These are phyloP conservation scores for Fragaria ananassa DNA, from an alignment of 306 rosid species.

Conservation along the genomic window DNA sequence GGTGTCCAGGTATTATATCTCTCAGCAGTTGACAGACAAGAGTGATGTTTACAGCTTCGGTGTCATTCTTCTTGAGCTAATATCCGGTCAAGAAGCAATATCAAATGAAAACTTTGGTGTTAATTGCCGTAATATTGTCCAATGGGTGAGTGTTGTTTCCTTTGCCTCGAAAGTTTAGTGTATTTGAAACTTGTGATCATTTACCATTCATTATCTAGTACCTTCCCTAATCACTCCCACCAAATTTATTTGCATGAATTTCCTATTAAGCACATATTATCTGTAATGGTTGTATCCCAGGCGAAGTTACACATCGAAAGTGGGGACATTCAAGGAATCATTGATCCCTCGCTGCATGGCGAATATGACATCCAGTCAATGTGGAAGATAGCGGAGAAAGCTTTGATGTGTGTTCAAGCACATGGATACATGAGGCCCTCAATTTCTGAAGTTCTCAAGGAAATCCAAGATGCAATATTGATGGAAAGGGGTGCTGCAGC, in stretches of 20 bases:
- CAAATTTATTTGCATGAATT: conserved; percentile 8
- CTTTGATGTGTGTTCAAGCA: conserved; percentile 91
- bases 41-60: conserved; percentile 96
- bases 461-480: conserved; percentile 84
- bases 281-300: conserved; percentile 39
- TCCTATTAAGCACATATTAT: neutral
- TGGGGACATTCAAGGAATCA: conserved; percentile 92
- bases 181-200: neutral
- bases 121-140: conserved; percentile 91
- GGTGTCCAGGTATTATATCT: conserved; percentile 75
- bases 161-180: neutral
- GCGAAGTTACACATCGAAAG: conserved; percentile 87
- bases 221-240: neutral
- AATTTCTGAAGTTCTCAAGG: conserved; percentile 91
- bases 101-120: conserved; percentile 86
- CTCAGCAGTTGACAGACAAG: conserved; percentile 96
- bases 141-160: conserved; percentile 71
- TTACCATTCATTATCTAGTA: neutral
- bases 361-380: conserved; percentile 87
- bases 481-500: conserved; percentile 63
- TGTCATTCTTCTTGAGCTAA: conserved; percentile 95
- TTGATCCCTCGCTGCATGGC: conserved; percentile 58
- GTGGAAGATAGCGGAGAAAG: conserved; percentile 99
- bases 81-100: conserved; percentile 98
- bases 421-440: conserved; percentile 88